Percentiles rank a stretch among this genome's conserved stretches.
Conservation (phyloP, 139 green algal species). For the Gonium pectorale region DNA sequence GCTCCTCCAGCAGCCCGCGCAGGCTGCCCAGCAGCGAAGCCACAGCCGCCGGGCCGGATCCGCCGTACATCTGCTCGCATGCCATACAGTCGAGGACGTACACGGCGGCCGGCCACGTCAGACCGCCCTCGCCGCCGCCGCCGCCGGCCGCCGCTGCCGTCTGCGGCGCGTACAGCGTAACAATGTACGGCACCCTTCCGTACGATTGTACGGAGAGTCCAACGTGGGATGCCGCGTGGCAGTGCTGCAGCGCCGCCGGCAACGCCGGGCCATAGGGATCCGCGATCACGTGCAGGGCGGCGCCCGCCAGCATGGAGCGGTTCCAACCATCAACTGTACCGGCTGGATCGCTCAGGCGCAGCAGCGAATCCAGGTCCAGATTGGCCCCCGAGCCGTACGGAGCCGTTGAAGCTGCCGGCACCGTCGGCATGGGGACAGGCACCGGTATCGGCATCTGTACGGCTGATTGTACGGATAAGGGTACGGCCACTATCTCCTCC, state of each 20-base stretch:
- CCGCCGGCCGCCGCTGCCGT: background rate
- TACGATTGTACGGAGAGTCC: conserved; percentile 1
- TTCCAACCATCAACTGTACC: too few relatives aligned
- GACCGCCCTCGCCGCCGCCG: background rate
- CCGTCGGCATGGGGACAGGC: too few relatives aligned
- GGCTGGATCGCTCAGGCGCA: too few relatives aligned
- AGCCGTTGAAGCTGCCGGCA: too few relatives aligned
- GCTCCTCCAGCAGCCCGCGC: background rate
- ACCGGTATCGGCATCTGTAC: too few relatives aligned
- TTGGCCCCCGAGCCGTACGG: too few relatives aligned
- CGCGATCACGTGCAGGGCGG: too few relatives aligned
- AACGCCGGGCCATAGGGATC: too few relatives aligned
- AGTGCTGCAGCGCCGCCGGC: conserved; percentile 9
- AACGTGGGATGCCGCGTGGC: background rate
- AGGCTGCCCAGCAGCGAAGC: background rate
- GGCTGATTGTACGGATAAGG: too few relatives aligned
- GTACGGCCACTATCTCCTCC: too few relatives aligned
- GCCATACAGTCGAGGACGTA: conserved; percentile 12
- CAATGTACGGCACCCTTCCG: background rate
- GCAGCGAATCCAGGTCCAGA: too few relatives aligned
- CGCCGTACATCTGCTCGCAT: conserved; percentile 2
- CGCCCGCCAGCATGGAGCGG: too few relatives aligned
- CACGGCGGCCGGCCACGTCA: background rate
- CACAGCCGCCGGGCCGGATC: background rate
- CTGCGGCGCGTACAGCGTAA: conserved; percentile 15